Evolutionary conservation across 169 alveolate genomes (phyloP).

Genomic region (Besnoitia besnoiti): DNA sequence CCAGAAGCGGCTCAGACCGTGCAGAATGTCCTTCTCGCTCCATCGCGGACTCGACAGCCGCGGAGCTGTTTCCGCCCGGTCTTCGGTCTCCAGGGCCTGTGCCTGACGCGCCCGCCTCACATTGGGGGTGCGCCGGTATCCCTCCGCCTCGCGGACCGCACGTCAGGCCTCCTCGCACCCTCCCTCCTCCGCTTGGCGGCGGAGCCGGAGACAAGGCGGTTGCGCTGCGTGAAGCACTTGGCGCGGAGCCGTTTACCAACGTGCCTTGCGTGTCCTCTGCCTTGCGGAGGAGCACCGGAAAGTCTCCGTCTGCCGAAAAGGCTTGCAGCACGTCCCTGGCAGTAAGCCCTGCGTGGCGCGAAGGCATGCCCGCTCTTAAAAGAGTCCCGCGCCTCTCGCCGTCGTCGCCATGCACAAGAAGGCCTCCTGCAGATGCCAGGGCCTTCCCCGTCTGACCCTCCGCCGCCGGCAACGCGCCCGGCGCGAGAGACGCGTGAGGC

Average conservation of each 20-base stretch:
- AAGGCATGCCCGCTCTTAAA: neutral
- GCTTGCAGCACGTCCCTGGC: neutral
- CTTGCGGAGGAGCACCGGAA: too few species aligned
- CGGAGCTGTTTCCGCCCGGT: neutral
- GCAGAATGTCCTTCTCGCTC: neutral
- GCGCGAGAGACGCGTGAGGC: too few species aligned
- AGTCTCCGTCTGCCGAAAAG: neutral
- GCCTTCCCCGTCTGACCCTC: conserved; percentile 5
- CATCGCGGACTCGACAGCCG: neutral
- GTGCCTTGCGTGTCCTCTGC: neutral
- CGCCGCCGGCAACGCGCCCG: too few species aligned
- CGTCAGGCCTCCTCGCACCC: neutral
- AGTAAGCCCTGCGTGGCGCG: neutral
- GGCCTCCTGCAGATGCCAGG: neutral
- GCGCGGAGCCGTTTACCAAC: neutral
- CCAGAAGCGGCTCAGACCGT: neutral
- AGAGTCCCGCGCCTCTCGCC: neutral
- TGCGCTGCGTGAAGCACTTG: neutral
- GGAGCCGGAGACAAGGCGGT: neutral
- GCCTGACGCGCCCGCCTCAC: neutral
- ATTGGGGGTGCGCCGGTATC: neutral
- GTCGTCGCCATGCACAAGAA: neutral
- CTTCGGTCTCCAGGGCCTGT: neutral
- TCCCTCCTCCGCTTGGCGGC: neutral
- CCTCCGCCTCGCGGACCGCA: neutral